These are phyloP conservation scores for Xylaria castorea DNA, from an alignment of 495 filamentous ascomycete genomes.

Conservation along the genomic window DNA sequence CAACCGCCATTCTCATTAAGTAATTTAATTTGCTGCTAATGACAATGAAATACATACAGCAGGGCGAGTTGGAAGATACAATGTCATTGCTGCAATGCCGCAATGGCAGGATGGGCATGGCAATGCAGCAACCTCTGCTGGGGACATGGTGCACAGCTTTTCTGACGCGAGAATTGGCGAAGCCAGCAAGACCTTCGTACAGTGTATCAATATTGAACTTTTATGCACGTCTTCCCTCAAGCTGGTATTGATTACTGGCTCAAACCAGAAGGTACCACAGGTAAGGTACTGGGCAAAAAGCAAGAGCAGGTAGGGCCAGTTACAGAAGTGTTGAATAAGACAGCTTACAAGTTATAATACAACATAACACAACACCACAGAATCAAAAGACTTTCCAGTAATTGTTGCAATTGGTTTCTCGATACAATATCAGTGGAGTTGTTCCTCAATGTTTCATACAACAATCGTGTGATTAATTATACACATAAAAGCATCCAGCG, in stretches of 20 bases:
- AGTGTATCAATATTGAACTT: too few species aligned
- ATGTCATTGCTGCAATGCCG: too few species aligned
- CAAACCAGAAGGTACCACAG: neutral
- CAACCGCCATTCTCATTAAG: too few species aligned
- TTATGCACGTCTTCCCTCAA: too few species aligned
- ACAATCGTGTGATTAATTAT: neutral
- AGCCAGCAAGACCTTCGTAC: too few species aligned
- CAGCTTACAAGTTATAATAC: neutral
- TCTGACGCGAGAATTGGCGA: too few species aligned
- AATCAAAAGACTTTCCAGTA: neutral
- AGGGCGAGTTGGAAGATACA: too few species aligned
- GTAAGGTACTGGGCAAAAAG: neutral
- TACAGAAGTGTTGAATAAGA: neutral
- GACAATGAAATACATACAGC: too few species aligned
- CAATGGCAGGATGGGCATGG: too few species aligned
- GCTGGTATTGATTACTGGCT: neutral
- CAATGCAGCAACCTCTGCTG: too few species aligned
- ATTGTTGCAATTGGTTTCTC: neutral
- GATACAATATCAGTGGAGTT: conserved; percentile 3
- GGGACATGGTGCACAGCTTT: too few species aligned
- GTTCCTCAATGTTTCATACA: neutral
- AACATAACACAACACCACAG: neutral
- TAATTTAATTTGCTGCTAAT: too few species aligned
- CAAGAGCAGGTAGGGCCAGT: neutral
- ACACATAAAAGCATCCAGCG: neutral